Percentiles rank a stretch among this genome's conserved stretches.
These are phyloP conservation scores for Beauveria varroae DNA, from an alignment of 2,329 filamentous ascomycete species.

Conservation along the genomic window DNA sequence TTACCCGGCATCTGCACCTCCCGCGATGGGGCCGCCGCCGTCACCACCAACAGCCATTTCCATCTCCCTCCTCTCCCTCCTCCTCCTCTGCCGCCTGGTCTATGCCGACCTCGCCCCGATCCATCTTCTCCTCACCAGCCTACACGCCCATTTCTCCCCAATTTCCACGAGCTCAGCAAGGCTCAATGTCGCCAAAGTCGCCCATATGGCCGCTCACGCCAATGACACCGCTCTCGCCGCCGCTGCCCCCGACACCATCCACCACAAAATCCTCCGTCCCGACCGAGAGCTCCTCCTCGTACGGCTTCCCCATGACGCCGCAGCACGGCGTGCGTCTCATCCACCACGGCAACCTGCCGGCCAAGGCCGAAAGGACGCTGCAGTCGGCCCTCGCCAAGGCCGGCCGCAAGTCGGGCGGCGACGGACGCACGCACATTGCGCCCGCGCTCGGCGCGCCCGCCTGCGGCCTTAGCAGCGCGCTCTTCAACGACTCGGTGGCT, in stretches of 20 bases:
- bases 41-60: background rate
- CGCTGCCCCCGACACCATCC: slow-evolving; percentile 40
- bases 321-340: slow-evolving; percentile 38
- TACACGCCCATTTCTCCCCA: slow-evolving; percentile 24
- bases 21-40: background rate
- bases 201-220: slow-evolving; percentile 32
- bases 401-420: background rate
- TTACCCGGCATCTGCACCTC: slow-evolving; percentile 20
- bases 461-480: slow-evolving; percentile 40
- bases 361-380: slow-evolving; percentile 40
- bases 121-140: slow-evolving; percentile 25
- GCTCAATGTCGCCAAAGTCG: slow-evolving; percentile 31
- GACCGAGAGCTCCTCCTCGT: slow-evolving; percentile 29
- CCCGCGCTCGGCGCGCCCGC: slow-evolving; percentile 36
- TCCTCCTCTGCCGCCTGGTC: slow-evolving; percentile 12
- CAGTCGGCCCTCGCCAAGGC: slow-evolving; percentile 44
- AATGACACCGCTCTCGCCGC: slow-evolving; percentile 33
- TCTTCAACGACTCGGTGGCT: slow-evolving; percentile 47
- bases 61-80: slow-evolving; percentile 1
- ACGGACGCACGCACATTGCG: slow-evolving; percentile 18
- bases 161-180: slow-evolving; percentile 21
- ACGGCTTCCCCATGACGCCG: slow-evolving; percentile 2
- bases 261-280: slow-evolving; percentile 32
- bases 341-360: slow-evolving; percentile 37
- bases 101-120: slow-evolving; percentile 11